Conservation (phyloP, 805 yeast genomes). For the Saccharomycopsis guyanensis region DNA sequence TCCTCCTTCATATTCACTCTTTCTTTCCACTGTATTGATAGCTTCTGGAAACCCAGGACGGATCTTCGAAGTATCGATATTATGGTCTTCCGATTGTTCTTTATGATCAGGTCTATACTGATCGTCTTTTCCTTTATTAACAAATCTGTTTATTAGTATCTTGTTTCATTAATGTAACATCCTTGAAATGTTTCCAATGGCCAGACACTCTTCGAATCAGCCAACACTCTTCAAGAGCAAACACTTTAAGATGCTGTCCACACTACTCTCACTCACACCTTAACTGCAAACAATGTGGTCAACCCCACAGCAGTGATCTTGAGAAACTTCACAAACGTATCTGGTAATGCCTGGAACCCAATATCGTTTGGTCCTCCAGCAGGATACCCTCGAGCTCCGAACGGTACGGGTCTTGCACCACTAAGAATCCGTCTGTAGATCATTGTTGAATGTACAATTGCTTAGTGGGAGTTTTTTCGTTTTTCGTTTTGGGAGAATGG, state of each 20-base stretch:
- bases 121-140: slow-evolving; percentile 31
- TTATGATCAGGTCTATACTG: slow-evolving; percentile 30
- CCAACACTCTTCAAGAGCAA: too few species aligned
- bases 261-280: slow-evolving; percentile 26
- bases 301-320: slow-evolving; percentile 26
- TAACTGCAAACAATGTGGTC: slow-evolving; percentile 26
- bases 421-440: too few species aligned
- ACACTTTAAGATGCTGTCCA: too few species aligned
- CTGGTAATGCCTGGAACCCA: slow-evolving; percentile 16
- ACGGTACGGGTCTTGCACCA: too few species aligned
- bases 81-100: slow-evolving; percentile 23
- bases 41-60: slow-evolving; percentile 52
- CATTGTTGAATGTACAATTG: too few species aligned
- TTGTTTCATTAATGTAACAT: too few species aligned
- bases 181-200: too few species aligned
- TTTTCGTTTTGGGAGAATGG: too few species aligned
- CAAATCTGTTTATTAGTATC: too few species aligned
- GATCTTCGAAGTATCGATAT: slow-evolving; percentile 31
- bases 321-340: slow-evolving; percentile 12
- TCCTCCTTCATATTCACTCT: slow-evolving; percentile 61
- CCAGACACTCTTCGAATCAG: too few species aligned
- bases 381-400: too few species aligned
- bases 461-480: too few species aligned
- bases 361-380: slow-evolving; percentile 1
- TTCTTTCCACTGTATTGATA: slow-evolving; percentile 35